Evolutionary conservation across 148 eudicot genomes (phyloP).

Genomic region (Camellia granthamiana): DNA sequence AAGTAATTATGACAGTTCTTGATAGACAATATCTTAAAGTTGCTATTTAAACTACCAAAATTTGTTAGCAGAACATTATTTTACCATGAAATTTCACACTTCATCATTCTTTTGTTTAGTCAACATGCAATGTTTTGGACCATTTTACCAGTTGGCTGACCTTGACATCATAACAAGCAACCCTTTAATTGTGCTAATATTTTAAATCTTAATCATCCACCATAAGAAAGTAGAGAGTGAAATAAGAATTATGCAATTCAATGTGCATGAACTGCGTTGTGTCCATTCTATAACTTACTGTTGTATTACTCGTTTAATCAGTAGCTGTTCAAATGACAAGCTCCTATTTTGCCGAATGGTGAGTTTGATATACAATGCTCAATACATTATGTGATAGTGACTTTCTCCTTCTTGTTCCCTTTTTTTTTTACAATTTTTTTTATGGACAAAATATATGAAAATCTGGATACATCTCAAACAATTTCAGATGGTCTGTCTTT

Average conservation of each 20-base stretch:
- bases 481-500: background rate
- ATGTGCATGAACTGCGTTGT: background rate
- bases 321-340: background rate
- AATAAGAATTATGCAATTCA: constrained; percentile 1
- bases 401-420: background rate
- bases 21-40: background rate
- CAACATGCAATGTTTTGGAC: background rate
- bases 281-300: background rate
- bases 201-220: background rate
- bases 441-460: background rate
- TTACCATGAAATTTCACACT: background rate
- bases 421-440: background rate
- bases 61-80: background rate
- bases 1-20: constrained; percentile 8
- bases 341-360: background rate
- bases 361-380: background rate
- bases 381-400: background rate
- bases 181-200: background rate
- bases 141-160: background rate
- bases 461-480: background rate
- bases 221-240: background rate
- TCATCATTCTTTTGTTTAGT: background rate
- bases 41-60: background rate
- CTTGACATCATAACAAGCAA: background rate
- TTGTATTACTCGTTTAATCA: background rate